Conservation (phyloP, 345 rosid species). For the Geranium rotundifolium region DNA sequence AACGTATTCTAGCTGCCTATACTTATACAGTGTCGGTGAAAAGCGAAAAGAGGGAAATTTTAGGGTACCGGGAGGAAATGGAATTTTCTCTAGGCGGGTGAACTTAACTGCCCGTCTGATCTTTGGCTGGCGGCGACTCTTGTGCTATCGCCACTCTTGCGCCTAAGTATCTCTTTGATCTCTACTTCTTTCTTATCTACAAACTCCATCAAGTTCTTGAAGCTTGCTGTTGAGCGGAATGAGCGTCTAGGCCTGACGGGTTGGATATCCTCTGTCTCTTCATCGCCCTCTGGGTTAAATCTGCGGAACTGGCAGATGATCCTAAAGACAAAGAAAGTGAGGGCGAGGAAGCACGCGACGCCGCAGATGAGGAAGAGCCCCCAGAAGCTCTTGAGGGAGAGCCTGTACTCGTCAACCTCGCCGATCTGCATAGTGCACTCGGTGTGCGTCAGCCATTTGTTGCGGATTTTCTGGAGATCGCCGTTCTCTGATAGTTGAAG, state of each 20-base stretch:
- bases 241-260: too few species aligned
- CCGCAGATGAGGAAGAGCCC: constrained; percentile 82
- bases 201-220: constrained; percentile 38
- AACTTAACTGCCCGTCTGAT: constrained; percentile 17
- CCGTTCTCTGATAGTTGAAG: constrained; percentile 82
- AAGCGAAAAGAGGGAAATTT: too few species aligned
- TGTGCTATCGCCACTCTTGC: constrained; percentile 31
- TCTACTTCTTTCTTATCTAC: constrained; percentile 47
- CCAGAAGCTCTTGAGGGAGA: constrained; percentile 77
- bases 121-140: constrained; percentile 26
- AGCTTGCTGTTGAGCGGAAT: constrained; percentile 22
- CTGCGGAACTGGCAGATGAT: constrained; percentile 45
- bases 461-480: constrained; percentile 60
- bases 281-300: constrained; percentile 34
- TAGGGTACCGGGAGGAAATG: not conserved
- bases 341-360: constrained; percentile 45
- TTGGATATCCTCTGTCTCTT: constrained; percentile 14
- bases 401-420: constrained; percentile 26
- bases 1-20: not conserved
- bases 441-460: constrained; percentile 57
- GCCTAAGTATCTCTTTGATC: constrained; percentile 41
- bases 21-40: not conserved
- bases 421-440: constrained; percentile 38
- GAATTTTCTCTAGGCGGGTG: constrained; percentile 16
- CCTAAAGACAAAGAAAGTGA: constrained; percentile 40